These are phyloP conservation scores for Wickerhamomyces hampshirensis DNA, from an alignment of 805 yeast species.

Conservation along the genomic window DNA sequence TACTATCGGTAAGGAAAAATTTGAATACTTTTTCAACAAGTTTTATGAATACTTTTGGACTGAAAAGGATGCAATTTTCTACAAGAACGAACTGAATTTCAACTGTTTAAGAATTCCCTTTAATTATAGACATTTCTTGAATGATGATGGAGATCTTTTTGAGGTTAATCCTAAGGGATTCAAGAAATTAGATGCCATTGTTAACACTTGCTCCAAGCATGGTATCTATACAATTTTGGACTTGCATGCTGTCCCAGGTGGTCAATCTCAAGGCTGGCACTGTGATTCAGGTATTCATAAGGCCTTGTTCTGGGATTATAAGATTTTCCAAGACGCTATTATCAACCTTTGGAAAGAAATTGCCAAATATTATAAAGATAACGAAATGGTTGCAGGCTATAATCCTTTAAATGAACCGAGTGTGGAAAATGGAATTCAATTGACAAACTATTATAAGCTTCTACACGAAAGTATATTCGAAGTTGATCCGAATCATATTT, in stretches of 20 bases:
- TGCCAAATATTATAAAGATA: slow-evolving; percentile 42
- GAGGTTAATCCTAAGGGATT: slow-evolving; percentile 41
- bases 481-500: slow-evolving; percentile 44
- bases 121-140: slow-evolving; percentile 46
- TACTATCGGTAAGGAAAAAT: slow-evolving; percentile 43
- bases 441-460: slow-evolving; percentile 34
- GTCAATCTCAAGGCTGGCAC: slow-evolving; percentile 54
- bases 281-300: slow-evolving; percentile 42
- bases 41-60: slow-evolving; percentile 53
- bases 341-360: slow-evolving; percentile 41
- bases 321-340: slow-evolving; percentile 41
- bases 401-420: slow-evolving; percentile 52
- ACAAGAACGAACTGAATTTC: slow-evolving; percentile 33
- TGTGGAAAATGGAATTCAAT: slow-evolving; percentile 35
- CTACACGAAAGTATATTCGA: slow-evolving; percentile 36
- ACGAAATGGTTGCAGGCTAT: slow-evolving; percentile 48
- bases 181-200: slow-evolving; percentile 36
- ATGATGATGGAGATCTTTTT: slow-evolving; percentile 39
- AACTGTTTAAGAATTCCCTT: slow-evolving; percentile 48
- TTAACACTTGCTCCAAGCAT: slow-evolving; percentile 40
- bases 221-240: slow-evolving; percentile 46
- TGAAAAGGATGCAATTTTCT: slow-evolving; percentile 43
- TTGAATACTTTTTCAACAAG: slow-evolving; percentile 44
- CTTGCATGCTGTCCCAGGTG: slow-evolving; percentile 49
- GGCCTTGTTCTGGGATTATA: slow-evolving; percentile 46